These are phyloP conservation scores for Hypomontagnella submonticulosa DNA, from an alignment of 495 filamentous ascomycete species.

Conservation along the genomic window DNA sequence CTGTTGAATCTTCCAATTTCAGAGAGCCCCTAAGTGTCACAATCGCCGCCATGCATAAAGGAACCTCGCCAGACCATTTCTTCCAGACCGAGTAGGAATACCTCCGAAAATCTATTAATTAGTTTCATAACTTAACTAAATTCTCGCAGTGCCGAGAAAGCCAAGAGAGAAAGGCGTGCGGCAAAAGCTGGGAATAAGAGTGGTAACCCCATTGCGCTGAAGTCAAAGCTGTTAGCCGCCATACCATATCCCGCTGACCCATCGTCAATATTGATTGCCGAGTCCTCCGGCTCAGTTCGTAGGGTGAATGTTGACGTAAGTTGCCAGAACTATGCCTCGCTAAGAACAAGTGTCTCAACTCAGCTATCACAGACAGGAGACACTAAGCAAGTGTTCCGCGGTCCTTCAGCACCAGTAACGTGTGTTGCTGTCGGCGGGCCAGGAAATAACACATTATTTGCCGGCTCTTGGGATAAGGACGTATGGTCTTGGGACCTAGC, in stretches of 20 bases:
- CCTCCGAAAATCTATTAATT: slow-evolving; percentile 11
- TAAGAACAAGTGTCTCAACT: slow-evolving; percentile 1
- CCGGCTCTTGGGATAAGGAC: slow-evolving; percentile 92
- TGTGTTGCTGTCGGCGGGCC: slow-evolving; percentile 74
- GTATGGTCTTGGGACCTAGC: slow-evolving; percentile 83
- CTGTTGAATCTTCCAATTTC: no score
- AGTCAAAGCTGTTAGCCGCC: slow-evolving; percentile 87
- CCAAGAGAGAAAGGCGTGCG: slow-evolving; percentile 75
- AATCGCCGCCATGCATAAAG: slow-evolving; percentile 39
- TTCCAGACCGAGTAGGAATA: slow-evolving; percentile 85
- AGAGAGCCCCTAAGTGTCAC: background rate
- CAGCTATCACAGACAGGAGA: slow-evolving; percentile 42
- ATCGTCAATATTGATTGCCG: slow-evolving; percentile 76
- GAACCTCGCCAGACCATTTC: slow-evolving; percentile 65
- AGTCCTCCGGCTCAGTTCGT: slow-evolving; percentile 81
- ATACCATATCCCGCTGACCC: slow-evolving; percentile 71
- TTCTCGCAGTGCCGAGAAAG: slow-evolving; percentile 71
- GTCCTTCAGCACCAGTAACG: slow-evolving; percentile 81
- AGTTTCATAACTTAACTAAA: slow-evolving; percentile 24
- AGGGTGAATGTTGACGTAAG: slow-evolving; percentile 80
- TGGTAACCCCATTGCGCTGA: slow-evolving; percentile 81
- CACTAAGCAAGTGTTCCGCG: slow-evolving; percentile 67
- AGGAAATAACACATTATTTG: slow-evolving; percentile 72
- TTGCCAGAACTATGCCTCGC: slow-evolving; percentile 33
- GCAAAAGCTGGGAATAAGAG: slow-evolving; percentile 83